Evolutionary conservation across 1,139 yeast genomes (phyloP), one percentile per base, ranked within the genome.

Genomic region (Geotrichum restrictum): DNA sequence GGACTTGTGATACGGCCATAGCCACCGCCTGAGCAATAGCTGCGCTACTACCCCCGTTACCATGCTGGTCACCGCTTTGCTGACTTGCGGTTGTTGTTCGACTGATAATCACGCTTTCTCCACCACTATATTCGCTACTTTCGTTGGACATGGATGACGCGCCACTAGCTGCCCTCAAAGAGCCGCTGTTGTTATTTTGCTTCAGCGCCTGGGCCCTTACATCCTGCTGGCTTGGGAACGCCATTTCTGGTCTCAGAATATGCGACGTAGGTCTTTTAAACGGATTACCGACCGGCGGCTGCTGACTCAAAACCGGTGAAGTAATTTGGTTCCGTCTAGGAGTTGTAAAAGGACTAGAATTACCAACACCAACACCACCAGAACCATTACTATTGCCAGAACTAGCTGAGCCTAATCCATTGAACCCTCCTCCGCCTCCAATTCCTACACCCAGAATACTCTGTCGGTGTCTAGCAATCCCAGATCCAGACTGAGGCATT

Each of bases 21-120:
- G 51, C 54, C 5, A 51, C 54, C 4, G 54, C 50, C 13, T 47
- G 43, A 3, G 54, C 51, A 11, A 45, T 21, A 14, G 39, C 52
- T 3, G 45, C 49, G 18, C 44, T 40, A 21, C 44, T 46, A n/a
- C 45, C 22, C 8, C 40, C 42, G 14, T 36, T 36, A 24, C 16
- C 11, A 3, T 45, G 21, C 14, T n/a, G n/a, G n/a, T 27, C 19
- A 3, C 34, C 45, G 6, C 16, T 32, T 8, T 29, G 14, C 37
- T 3, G 34, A n/a, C n/a, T n/a, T 19, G 24, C 13, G 41, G 34
- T 32, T 43, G 38, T 16, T 7, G 7, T 5, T 16, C 47, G 39
- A 21, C 32, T 31, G 21, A 45, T 45, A 14, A 50, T 39, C 29
- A 50, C 46, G 24, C 49, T 50, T 8, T 50, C 53, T 22, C 40